Evolutionary conservation across 257 asterid genomes (phyloP).

Genomic region (Nicotiana sylvestris): DNA sequence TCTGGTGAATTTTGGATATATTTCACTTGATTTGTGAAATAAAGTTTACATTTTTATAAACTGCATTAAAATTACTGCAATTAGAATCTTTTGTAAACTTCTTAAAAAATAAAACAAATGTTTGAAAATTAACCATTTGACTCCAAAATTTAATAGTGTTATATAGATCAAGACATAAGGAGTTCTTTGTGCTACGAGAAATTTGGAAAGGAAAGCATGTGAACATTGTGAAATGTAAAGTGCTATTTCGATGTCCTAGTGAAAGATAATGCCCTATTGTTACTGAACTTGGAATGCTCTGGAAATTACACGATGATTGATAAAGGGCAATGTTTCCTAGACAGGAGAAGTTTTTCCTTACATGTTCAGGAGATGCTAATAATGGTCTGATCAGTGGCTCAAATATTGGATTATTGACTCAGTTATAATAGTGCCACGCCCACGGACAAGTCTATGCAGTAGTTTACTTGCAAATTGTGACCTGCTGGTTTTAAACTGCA

Average conservation of each 20-base stretch:
- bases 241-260: neutral
- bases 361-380: neutral
- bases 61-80: neutral
- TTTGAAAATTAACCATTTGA: neutral
- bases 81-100: neutral
- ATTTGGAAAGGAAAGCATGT: neutral
- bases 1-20: neutral
- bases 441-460: neutral
- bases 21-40: neutral
- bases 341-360: neutral
- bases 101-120: neutral
- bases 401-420: neutral
- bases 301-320: neutral
- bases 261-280: neutral
- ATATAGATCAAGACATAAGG: neutral
- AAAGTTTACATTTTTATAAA: neutral
- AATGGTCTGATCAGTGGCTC: neutral
- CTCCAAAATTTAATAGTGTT: neutral
- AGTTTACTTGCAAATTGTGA: neutral
- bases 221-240: neutral
- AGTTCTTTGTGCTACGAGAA: neutral
- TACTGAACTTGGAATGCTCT: neutral
- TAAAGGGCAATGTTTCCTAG: neutral
- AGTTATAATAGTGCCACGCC: neutral
- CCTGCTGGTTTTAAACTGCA: neutral